Conservation (phyloP, 163 green algal species). For the Trebouxia gelatinosa region DNA sequence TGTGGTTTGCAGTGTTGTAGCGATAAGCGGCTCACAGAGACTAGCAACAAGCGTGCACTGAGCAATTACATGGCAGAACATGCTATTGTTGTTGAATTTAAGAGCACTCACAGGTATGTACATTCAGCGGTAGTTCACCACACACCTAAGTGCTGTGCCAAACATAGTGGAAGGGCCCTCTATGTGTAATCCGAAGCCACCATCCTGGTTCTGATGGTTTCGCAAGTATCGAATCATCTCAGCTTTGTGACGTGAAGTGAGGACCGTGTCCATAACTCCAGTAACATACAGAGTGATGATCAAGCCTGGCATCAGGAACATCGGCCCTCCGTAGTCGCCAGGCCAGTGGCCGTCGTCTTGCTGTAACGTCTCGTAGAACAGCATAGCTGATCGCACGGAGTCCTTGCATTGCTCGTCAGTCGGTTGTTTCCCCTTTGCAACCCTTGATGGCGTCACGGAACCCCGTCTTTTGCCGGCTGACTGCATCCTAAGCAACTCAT, state of each 20-base stretch:
- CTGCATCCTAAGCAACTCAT: slow-evolving; percentile 86
- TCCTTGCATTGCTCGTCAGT: slow-evolving; percentile 22
- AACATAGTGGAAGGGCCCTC: slow-evolving; percentile 98
- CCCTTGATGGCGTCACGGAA: slow-evolving; percentile 12
- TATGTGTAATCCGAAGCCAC: slow-evolving; percentile 97
- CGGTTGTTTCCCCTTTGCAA: slow-evolving; percentile 21
- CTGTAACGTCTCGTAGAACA: slow-evolving; percentile 91
- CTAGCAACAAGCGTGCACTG: background rate
- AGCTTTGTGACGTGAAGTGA: slow-evolving; percentile 60
- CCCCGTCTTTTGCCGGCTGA: slow-evolving; percentile 40
- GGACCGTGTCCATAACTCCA: slow-evolving; percentile 61
- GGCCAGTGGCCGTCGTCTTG: slow-evolving; percentile 92
- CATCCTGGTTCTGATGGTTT: slow-evolving; percentile 97
- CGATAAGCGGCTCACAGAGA: background rate
- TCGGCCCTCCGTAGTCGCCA: slow-evolving; percentile 96
- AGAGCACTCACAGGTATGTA: background rate
- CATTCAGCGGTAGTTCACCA: no score
- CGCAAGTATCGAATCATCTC: slow-evolving; percentile 88
- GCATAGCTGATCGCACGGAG: slow-evolving; percentile 59
- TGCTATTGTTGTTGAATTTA: background rate
- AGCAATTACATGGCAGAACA: background rate
- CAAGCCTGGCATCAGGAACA: slow-evolving; percentile 98
- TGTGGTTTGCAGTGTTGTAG: no score
- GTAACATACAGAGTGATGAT: slow-evolving; percentile 84
- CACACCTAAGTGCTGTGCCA: slow-evolving; percentile 81